A percentile compares a stretch with the other conserved stretches of the same genome.
Evolutionary conservation across 192 early-diverging fungal genomes (phyloP).

Genomic region (Dimargaris xerosporica): DNA sequence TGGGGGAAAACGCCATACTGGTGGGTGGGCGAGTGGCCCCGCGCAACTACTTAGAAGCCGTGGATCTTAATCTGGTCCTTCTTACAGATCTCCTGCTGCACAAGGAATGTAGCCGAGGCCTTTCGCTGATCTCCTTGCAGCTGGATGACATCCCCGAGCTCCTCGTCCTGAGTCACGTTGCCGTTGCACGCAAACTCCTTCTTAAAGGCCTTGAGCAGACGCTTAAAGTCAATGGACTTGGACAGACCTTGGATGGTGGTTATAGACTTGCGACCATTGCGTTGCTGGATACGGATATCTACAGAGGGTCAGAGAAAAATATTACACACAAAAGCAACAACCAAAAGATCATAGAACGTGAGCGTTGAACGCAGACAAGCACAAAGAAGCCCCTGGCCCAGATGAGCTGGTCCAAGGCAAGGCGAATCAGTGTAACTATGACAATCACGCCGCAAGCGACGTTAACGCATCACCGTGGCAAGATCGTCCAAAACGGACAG

Average conservation of each 20-base stretch:
- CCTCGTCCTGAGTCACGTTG: constrained; percentile 82
- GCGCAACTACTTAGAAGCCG: constrained; percentile 60
- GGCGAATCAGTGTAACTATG: constrained; percentile 41
- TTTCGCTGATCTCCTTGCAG: constrained; percentile 87
- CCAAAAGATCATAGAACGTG: too few relatives aligned
- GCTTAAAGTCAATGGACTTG: constrained; percentile 71
- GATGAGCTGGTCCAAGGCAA: too few relatives aligned
- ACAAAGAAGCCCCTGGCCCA: too few relatives aligned
- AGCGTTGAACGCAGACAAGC: too few relatives aligned
- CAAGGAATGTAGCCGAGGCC: constrained; percentile 67
- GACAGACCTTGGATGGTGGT: constrained; percentile 91
- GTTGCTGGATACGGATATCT: constrained; percentile 97
- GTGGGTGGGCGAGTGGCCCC: neutral
- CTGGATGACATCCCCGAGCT: constrained; percentile 84
- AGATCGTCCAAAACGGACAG: constrained; percentile 3
- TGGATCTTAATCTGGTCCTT: constrained; percentile 86
- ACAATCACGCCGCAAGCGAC: too few relatives aligned
- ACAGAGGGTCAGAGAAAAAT: constrained; percentile 4
- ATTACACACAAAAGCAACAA: constrained; percentile 8
- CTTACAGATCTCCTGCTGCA: constrained; percentile 58
- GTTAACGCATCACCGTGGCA: neutral
- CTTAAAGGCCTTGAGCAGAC: constrained; percentile 90
- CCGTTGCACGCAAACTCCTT: constrained; percentile 95
- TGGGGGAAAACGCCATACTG: neutral
- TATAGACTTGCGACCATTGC: constrained; percentile 91